Base-by-base conservation (phyloP, 2,329 filamentous ascomycete species). In the Neopestalotiopsis rosae region DNA sequence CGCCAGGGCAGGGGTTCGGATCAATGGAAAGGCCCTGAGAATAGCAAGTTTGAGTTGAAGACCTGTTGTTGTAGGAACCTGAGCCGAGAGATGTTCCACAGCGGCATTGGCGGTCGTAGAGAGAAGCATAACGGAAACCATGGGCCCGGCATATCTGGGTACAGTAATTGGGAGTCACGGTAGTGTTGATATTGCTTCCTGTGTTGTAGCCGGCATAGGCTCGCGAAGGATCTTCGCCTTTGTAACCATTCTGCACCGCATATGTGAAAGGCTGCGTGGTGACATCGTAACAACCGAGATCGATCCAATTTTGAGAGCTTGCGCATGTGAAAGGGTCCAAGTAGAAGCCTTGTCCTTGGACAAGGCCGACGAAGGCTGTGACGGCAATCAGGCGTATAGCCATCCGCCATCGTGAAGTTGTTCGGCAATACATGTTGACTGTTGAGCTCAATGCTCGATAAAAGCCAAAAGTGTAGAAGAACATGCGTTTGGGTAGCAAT, bases 271-370 rank as follows among this genome's bases (percentile, higher is more conserved):
- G 62, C 6, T 65, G 38, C 7, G 30, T 40, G 12, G 38, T 52
- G 10, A 24, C 28, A 32, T 65, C 42, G 62, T 65, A 65, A 14
- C 62, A 65, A 24, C 62, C 62, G 20, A 65, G 62, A 24, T 65
- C 62, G 9, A 45, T 10, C 38, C 38, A 65, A 30, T 65, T 65
- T n/a, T 65, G 62, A 10, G 62, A 24, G 14, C 4, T 6, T 5
- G 38, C 7, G 13, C 62, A 65, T 5, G 62, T 28, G 17, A 65
- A 52, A 45, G 62, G 62, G 4, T 65, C 62, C 12, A 49, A 28
- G 32, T 38, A 65, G 30, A 38, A 65, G 3, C 62, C 62, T 24
- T 65, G 62, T 49, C 38, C 62, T 17, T 45, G 30, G 20, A 52
- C 42, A 5, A 65, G 9, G n/a, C 10, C 10, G 28, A 38, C 12